Evolutionary conservation across 257 asterid species (phyloP), one percentile per base, ranked within the genome.

Genomic region (Penstemon newberryi): DNA sequence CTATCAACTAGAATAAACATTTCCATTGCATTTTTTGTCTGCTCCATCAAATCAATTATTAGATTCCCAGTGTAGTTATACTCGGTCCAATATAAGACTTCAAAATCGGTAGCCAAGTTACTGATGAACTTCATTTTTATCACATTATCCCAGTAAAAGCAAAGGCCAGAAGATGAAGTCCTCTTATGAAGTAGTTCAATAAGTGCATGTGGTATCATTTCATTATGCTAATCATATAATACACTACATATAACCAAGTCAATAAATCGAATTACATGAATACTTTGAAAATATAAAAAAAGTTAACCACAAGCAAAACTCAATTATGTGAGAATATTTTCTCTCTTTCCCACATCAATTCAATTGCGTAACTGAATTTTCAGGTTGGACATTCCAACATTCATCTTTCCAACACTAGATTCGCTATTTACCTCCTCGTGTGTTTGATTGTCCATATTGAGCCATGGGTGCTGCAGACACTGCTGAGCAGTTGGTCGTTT

Each of bases 391-490:
- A 81, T 75, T 69, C 87, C 88, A 66, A 65, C 82, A 63, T 81
- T 79, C 78, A 79, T 75, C 74, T 84, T 84, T 70, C 72, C 85
- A 50, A 75, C 63, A 68, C 80, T 78, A n/a, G 88, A 73, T 76
- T 77, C 84, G 64, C 75, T 81, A 53, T 76, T 82, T 51, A 70
- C 77, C 80, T 78, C 83, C 62, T 65, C 76, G 40, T 74, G 77
- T 5, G 64, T 60, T 39, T 73, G 70, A 63, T 67, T 74, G 39
- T 66, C 69, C 8, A 46, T 50, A 54, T 83, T 85, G 52, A 91
- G 87, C 99, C 99, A 94, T 0, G 95, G 88, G 78, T 94, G 97
- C 61, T 81, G 91, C 63, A 91, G 85, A 70, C 96, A 94, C 71
- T 91, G 93, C 70, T 83, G 81, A 59, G 97, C 95, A 58, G 93